Conservation (phyloP, 2,329 filamentous ascomycete species). For the Rugonectria rugulosa region DNA sequence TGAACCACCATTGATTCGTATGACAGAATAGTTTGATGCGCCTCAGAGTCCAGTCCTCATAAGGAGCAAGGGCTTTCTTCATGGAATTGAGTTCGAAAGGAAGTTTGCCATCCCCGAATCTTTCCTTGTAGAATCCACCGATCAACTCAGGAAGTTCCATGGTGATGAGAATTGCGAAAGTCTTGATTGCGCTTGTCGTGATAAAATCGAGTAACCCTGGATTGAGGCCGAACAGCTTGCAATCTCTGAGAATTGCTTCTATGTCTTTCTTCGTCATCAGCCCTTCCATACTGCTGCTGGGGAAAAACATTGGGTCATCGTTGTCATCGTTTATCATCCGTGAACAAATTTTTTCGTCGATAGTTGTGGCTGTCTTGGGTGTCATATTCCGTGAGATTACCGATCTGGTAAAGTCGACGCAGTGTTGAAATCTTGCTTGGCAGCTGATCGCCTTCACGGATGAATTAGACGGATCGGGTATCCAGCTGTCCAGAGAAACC, state of each 20-base stretch:
- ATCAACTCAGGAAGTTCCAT: not conserved
- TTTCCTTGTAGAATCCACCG: not conserved
- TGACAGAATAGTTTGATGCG: not conserved
- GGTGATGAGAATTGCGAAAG: constrained; percentile 6
- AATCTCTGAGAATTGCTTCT: not conserved
- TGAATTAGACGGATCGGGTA: not conserved
- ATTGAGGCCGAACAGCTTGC: not conserved
- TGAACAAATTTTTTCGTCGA: not conserved
- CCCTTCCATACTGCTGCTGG: not conserved
- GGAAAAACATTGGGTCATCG: not conserved
- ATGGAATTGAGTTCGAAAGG: not conserved
- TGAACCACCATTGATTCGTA: constrained; percentile 10
- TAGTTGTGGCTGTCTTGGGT: not conserved
- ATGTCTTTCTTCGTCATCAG: not conserved
- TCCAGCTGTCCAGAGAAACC: not conserved
- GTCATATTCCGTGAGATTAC: not conserved
- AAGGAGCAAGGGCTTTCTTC: too few species aligned
- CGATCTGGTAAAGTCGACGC: not conserved
- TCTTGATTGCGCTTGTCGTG: not conserved
- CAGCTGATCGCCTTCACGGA: not conserved
- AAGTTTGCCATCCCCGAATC: not conserved
- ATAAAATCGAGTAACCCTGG: not conserved
- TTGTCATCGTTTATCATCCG: not conserved
- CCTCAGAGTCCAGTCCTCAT: not conserved
- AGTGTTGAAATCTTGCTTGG: not conserved